phyloP scores from a whole-genome alignment of 2,329 filamentous ascomycete genomes.

The Fusarium sororula region DNA sequence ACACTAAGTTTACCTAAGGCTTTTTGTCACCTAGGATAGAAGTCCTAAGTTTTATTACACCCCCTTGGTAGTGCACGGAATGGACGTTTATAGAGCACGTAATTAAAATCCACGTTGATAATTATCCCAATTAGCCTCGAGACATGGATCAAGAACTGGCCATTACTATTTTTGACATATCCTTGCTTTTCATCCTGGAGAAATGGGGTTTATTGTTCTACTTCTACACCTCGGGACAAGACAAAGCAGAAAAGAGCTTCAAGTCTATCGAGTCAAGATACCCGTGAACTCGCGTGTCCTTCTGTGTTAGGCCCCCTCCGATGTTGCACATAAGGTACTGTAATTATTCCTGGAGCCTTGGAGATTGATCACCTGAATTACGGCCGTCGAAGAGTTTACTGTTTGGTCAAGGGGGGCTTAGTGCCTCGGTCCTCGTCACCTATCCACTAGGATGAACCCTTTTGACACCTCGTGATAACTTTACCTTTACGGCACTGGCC shows the following conservation, averaged over 20 bases:
- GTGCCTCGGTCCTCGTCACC: neutral
- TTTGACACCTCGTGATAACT: neutral
- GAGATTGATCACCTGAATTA: neutral
- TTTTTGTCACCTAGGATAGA: no score
- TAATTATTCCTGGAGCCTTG: conserved; percentile 1
- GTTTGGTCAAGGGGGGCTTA: conserved; percentile 5
- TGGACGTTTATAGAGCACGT: neutral
- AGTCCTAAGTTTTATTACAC: no score
- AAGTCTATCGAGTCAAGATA: neutral
- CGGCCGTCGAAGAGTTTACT: neutral
- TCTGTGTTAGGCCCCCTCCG: neutral
- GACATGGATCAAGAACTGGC: conserved; percentile 11
- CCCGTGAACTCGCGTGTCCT: neutral
- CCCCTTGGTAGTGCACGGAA: conserved; percentile 1
- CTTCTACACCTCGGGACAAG: neutral
- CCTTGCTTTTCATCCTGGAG: neutral
- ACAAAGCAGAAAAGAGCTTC: neutral
- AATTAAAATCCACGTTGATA: conserved; percentile 2
- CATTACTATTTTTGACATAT: conserved; percentile 17
- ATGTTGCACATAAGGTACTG: neutral
- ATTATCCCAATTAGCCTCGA: neutral
- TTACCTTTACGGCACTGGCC: neutral
- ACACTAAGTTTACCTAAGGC: no score
- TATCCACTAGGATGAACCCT: neutral
- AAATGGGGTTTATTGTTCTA: neutral